phyloP scores from a whole-genome alignment of 306 rosid species.

The Vachellia pachyceras region DNA sequence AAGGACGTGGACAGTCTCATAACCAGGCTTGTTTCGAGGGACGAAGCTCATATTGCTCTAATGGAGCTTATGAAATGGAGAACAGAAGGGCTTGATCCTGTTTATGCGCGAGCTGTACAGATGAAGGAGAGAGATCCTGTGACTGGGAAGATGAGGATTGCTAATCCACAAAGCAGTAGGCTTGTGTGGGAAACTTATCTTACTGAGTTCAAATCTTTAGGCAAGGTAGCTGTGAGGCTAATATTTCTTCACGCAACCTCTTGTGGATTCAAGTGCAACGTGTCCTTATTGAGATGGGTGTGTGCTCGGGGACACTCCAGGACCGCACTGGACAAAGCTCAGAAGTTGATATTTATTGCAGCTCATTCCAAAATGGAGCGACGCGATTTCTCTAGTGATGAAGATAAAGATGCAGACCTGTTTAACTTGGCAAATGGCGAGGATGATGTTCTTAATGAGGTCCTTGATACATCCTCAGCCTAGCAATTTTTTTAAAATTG shows the following conservation, averaged over 20 bases:
- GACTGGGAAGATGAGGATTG: too few species aligned
- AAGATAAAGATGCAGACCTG: slow-evolving; percentile 57
- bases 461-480: slow-evolving; percentile 63
- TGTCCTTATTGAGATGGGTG: slow-evolving; percentile 63
- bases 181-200: too few species aligned
- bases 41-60: too few species aligned
- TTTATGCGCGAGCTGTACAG: too few species aligned
- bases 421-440: slow-evolving; percentile 53
- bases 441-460: slow-evolving; percentile 66
- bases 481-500: slow-evolving; percentile 42
- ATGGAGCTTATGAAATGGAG: too few species aligned
- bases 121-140: too few species aligned
- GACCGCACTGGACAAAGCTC: slow-evolving; percentile 52
- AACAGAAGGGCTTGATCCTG: too few species aligned
- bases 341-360: slow-evolving; percentile 66
- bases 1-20: too few species aligned
- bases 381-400: slow-evolving; percentile 56
- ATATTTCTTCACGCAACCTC: slow-evolving; percentile 75
- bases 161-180: too few species aligned
- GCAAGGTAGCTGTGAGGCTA: too few species aligned
- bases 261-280: slow-evolving; percentile 63
- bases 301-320: slow-evolving; percentile 55
- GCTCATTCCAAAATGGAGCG: slow-evolving; percentile 70
- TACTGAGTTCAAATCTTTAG: too few species aligned
- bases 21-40: too few species aligned